These are phyloP conservation scores for Pestalotiopsis sp. DNA, from an alignment of 2,329 filamentous ascomycete species.

Conservation along the genomic window DNA sequence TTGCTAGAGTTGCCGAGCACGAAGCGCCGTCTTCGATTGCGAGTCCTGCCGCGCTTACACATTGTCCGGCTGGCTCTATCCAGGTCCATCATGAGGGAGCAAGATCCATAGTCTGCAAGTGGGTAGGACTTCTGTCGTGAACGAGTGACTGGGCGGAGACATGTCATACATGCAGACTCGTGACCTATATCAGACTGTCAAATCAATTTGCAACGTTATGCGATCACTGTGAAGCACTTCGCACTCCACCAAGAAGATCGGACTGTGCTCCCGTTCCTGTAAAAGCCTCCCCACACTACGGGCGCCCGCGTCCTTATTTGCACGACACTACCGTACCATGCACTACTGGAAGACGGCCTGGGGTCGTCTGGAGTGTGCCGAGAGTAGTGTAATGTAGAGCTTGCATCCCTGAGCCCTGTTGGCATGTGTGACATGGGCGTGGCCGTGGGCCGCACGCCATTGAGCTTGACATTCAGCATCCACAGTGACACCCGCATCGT, in stretches of 20 bases:
- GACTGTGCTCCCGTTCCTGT: conserved; percentile 4
- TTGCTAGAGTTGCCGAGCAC: background rate
- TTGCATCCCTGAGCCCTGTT: conserved; percentile 1
- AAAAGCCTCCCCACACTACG: conserved; percentile 1
- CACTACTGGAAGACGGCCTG: background rate
- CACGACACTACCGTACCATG: background rate
- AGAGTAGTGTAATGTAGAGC: background rate
- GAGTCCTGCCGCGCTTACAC: background rate
- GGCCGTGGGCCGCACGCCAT: background rate
- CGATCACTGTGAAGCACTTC: background rate
- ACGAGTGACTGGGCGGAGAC: background rate
- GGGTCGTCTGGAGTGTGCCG: conserved; percentile 2
- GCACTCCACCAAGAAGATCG: background rate
- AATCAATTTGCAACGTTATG: conserved; percentile 4
- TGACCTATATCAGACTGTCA: background rate
- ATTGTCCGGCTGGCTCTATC: background rate
- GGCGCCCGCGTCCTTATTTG: background rate
- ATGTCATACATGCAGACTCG: background rate
- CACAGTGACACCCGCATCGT: background rate
- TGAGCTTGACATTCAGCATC: background rate
- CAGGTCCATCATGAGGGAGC: background rate
- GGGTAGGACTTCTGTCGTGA: background rate
- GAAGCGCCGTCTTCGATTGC: background rate
- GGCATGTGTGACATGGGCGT: background rate
- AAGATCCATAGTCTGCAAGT: background rate